Evolutionary conservation across 176 grass and related monocot species (phyloP).

Genomic region (Oryza australiensis): DNA sequence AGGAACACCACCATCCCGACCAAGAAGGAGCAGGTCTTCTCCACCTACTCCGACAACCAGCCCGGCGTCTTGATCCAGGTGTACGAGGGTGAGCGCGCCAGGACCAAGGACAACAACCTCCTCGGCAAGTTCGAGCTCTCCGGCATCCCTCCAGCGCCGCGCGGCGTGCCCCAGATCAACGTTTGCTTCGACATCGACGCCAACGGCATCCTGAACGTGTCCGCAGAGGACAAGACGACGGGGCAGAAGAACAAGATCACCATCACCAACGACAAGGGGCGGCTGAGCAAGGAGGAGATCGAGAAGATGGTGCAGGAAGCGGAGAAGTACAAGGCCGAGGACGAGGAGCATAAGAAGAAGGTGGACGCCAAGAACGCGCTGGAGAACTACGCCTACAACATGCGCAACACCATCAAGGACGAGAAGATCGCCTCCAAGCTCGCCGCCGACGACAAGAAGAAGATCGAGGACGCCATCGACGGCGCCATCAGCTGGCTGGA

Average conservation of each 20-base stretch:
- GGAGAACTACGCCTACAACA: constrained; percentile 83
- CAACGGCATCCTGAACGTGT: constrained; percentile 67
- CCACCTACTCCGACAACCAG: constrained; percentile 85
- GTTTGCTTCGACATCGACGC: constrained; percentile 75
- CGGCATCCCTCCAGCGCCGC: constrained; percentile 47
- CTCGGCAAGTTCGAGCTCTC: constrained; percentile 74
- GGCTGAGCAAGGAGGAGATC: constrained; percentile 72
- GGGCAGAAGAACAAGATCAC: constrained; percentile 75
- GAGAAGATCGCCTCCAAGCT: constrained; percentile 68
- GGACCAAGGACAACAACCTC: constrained; percentile 73
- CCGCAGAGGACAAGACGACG: constrained; percentile 69
- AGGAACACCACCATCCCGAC: constrained; percentile 86
- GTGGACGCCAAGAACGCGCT: constrained; percentile 66
- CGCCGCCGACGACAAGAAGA: constrained; percentile 46
- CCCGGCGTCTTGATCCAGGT: constrained; percentile 78
- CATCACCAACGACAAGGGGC: constrained; percentile 65
- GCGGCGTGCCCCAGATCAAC: constrained; percentile 66
- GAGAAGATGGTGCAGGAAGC: constrained; percentile 76
- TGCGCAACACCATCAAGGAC: constrained; percentile 68
- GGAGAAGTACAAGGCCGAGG: constrained; percentile 69
- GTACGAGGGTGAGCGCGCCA: constrained; percentile 69
- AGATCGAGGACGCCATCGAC: constrained; percentile 49
- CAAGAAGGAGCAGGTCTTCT: constrained; percentile 88
- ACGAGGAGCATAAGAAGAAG: constrained; percentile 74
- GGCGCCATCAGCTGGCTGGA: constrained; percentile 52